Evolutionary conservation across 208 protist species (phyloP).

Genomic region (Wallacemonas rigidus): DNA sequence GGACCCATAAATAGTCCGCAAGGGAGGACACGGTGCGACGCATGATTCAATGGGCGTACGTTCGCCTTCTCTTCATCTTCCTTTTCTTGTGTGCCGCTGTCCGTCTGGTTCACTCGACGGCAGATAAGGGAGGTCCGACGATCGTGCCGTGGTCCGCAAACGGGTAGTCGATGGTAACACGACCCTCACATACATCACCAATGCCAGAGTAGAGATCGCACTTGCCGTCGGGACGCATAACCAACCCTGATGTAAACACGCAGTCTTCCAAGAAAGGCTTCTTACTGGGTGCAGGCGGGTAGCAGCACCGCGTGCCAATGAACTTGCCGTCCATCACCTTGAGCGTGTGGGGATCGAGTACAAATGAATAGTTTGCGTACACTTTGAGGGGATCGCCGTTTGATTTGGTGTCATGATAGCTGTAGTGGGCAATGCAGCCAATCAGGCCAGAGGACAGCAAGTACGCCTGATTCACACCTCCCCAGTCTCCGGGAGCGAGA

Average conservation of each 20-base stretch:
- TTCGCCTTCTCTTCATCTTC: neutral
- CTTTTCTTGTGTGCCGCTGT: neutral
- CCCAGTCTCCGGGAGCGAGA: slow-evolving; percentile 31
- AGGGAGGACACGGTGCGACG: no score
- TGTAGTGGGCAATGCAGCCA: slow-evolving; percentile 53
- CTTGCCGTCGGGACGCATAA: slow-evolving; percentile 53
- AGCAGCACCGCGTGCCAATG: slow-evolving; percentile 43
- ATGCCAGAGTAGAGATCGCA: slow-evolving; percentile 59
- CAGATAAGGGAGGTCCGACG: slow-evolving; percentile 9
- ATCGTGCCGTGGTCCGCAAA: slow-evolving; percentile 37
- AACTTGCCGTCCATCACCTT: slow-evolving; percentile 21
- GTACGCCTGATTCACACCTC: slow-evolving; percentile 52
- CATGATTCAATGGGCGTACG: no score
- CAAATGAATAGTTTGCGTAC: slow-evolving; percentile 45
- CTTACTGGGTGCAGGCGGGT: slow-evolving; percentile 35
- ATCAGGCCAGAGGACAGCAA: slow-evolving; percentile 46
- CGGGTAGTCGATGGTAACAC: slow-evolving; percentile 52
- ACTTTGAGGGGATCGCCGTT: slow-evolving; percentile 27
- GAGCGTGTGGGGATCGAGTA: slow-evolving; percentile 29
- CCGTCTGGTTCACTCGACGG: neutral
- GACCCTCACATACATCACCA: slow-evolving; percentile 36
- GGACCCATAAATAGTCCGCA: no score
- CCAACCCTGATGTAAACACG: slow-evolving; percentile 56
- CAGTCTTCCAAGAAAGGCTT: slow-evolving; percentile 33
- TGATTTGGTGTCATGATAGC: slow-evolving; percentile 22